Evolutionary conservation across 306 rosid genomes (phyloP).

Genomic region (Vigna reflexopilosa): DNA sequence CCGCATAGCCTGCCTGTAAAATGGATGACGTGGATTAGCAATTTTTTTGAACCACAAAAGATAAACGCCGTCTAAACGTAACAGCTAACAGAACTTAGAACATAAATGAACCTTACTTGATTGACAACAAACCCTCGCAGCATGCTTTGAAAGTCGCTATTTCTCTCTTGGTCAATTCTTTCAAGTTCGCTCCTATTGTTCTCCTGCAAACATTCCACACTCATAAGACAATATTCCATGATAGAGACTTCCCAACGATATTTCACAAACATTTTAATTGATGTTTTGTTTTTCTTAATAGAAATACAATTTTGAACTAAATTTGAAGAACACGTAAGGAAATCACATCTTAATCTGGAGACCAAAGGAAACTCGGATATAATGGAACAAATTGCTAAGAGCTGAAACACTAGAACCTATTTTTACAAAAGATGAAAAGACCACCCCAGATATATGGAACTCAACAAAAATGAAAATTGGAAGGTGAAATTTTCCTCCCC

Average conservation of each 20-base stretch:
- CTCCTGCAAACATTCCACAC: constrained; percentile 48
- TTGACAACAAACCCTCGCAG: constrained; percentile 55
- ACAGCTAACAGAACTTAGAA: constrained; percentile 9
- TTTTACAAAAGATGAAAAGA: constrained; percentile 3
- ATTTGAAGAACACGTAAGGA: neutral
- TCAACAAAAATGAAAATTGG: constrained; percentile 3
- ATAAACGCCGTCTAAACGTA: neutral
- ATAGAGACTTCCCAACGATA: constrained; percentile 13
- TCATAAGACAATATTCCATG: constrained; percentile 10
- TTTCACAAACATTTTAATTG: neutral
- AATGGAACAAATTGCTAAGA: neutral
- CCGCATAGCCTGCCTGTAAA: constrained; percentile 82
- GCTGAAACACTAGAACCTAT: neutral
- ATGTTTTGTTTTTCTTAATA: neutral
- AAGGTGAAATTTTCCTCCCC: neutral
- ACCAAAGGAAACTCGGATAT: neutral
- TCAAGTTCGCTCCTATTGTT: constrained; percentile 54
- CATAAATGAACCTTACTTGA: constrained; percentile 44
- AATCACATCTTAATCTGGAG: constrained; percentile 9
- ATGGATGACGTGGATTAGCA: constrained; percentile 29
- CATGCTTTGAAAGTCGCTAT: constrained; percentile 52
- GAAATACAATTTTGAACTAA: constrained; percentile 20
- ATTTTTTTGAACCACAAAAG: constrained; percentile 27
- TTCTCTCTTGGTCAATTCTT: constrained; percentile 57
- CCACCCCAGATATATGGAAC: neutral